A percentile compares a stretch with the other conserved stretches of the same genome.
Conservation (phyloP, 2,329 filamentous ascomycete genomes). For the Colletotrichum horii region DNA sequence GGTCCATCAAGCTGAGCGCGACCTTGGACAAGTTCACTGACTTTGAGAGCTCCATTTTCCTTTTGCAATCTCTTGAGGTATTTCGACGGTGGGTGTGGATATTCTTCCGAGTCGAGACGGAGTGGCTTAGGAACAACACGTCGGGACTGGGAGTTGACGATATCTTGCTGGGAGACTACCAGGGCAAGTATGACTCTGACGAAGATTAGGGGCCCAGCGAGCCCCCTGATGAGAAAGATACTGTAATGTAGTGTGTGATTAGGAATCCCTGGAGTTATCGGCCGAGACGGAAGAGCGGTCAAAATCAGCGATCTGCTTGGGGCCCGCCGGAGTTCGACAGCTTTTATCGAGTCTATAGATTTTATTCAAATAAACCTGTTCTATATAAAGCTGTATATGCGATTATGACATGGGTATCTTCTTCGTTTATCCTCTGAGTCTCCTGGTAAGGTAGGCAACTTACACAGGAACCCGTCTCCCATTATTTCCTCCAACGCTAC, state of each 20-base stretch:
- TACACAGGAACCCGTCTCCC: neutral
- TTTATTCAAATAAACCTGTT: neutral
- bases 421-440: neutral
- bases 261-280: slow-evolving; percentile 6
- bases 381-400: neutral
- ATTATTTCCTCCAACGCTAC: neutral
- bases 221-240: neutral
- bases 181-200: slow-evolving; percentile 55
- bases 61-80: slow-evolving; percentile 87
- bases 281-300: neutral
- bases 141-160: slow-evolving; percentile 67
- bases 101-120: slow-evolving; percentile 92
- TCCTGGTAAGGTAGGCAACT: neutral
- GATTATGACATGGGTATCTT: neutral
- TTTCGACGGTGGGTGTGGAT: slow-evolving; percentile 94
- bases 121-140: slow-evolving; percentile 73
- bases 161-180: slow-evolving; percentile 76
- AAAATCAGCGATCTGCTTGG: neutral
- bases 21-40: slow-evolving; percentile 85
- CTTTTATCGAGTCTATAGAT: neutral
- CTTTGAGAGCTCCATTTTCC: slow-evolving; percentile 86
- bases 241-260: slow-evolving; percentile 17
- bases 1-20: slow-evolving; percentile 85
- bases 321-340: neutral
- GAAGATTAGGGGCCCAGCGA: slow-evolving; percentile 5